Conservation (phyloP, 495 filamentous ascomycete genomes). For the Zalerion maritima region DNA sequence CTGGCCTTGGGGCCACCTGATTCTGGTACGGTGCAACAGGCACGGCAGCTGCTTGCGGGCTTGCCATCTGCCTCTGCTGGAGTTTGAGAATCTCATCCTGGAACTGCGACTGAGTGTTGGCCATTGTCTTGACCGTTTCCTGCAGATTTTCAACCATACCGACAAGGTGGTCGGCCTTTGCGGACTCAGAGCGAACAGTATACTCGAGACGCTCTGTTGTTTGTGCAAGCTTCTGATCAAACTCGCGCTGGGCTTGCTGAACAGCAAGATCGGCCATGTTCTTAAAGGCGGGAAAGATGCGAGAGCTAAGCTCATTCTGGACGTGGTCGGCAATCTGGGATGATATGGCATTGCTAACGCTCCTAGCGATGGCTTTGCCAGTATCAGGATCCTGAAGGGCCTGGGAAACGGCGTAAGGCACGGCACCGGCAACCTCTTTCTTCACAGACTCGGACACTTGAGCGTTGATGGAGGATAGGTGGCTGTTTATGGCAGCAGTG, state of each 20-base stretch:
- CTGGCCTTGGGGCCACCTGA: conserved; percentile 1
- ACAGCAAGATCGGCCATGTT: conserved; percentile 35
- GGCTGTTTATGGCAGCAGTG: conserved; percentile 29
- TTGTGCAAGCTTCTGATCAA: conserved; percentile 49
- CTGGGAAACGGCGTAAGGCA: conserved; percentile 26
- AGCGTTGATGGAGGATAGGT: conserved; percentile 28
- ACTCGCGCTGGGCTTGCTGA: conserved; percentile 44
- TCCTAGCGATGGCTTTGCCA: conserved; percentile 54
- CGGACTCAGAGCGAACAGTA: conserved; percentile 53
- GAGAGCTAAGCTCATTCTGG: conserved; percentile 40
- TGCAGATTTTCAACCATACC: conserved; percentile 53
- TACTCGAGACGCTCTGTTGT: conserved; percentile 51
- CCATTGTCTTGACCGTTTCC: conserved; percentile 58
- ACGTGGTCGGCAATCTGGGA: conserved; percentile 56
- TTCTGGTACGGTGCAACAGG: conserved; percentile 9
- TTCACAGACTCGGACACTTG: conserved; percentile 40
- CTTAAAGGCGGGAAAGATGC: conserved; percentile 50
- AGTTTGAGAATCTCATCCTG: conserved; percentile 45
- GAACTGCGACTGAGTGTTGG: conserved; percentile 45
- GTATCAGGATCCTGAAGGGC: conserved; percentile 57
- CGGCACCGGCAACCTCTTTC: conserved; percentile 41
- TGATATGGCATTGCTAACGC: conserved; percentile 47
- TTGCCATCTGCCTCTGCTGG: conserved; percentile 31
- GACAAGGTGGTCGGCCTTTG: conserved; percentile 75
- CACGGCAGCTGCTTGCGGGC: conserved; percentile 13